Conservation (phyloP, 345 rosid genomes). For the Eucalyptus sideroxylon region DNA sequence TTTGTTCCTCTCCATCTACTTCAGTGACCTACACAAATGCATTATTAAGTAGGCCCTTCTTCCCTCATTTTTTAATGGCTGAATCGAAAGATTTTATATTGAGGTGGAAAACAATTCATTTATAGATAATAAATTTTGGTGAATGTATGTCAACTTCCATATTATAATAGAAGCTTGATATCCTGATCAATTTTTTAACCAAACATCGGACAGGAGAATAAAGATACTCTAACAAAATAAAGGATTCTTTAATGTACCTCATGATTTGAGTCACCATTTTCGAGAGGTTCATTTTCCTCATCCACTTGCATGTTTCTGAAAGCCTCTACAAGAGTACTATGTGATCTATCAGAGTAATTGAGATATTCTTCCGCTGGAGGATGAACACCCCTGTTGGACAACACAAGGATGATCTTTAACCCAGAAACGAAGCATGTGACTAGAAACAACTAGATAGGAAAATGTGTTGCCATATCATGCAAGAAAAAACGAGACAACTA, state of each 20-base stretch:
- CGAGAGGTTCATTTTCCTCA: slow-evolving; percentile 71
- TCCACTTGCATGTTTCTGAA: slow-evolving; percentile 84
- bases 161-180: background rate
- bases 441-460: background rate
- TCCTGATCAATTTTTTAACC: background rate
- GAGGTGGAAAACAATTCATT: background rate
- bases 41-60: background rate
- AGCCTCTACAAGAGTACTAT: slow-evolving; percentile 75
- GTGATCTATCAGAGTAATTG: slow-evolving; percentile 58
- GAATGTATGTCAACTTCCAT: background rate
- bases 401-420: background rate
- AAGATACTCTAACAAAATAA: background rate
- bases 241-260: slow-evolving; percentile 35
- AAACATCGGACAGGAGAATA: background rate
- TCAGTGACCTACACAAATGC: slow-evolving; percentile 6
- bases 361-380: slow-evolving; percentile 58
- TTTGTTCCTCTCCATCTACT: slow-evolving; percentile 11
- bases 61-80: background rate
- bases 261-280: slow-evolving; percentile 75
- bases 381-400: slow-evolving; percentile 39
- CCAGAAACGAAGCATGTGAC: background rate
- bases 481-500: background rate
- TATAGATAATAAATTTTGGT: background rate
- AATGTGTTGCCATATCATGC: background rate
- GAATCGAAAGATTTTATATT: background rate